These are phyloP conservation scores for Larix sibirica DNA, from an alignment of 83 land plant species.

Conservation along the genomic window DNA sequence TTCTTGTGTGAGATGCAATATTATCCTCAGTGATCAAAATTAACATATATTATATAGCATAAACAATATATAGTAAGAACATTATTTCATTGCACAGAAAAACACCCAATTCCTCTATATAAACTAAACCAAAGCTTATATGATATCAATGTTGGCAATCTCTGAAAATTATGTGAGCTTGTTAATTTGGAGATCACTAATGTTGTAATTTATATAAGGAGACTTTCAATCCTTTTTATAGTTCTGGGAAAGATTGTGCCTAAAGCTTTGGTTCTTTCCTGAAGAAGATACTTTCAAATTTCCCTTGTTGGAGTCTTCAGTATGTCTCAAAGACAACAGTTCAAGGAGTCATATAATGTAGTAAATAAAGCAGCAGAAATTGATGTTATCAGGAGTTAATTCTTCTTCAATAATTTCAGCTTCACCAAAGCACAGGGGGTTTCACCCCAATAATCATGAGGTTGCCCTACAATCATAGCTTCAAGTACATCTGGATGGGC, in stretches of 20 bases:
- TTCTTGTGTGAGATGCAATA: too few species aligned
- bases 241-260: slow-evolving; percentile 33
- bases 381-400: slow-evolving; percentile 30
- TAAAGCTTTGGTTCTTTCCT: slow-evolving; percentile 62
- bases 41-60: too few species aligned
- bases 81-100: too few species aligned
- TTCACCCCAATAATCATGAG: slow-evolving; percentile 87
- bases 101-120: too few species aligned
- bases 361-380: slow-evolving; percentile 54
- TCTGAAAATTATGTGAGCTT: too few species aligned
- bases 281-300: slow-evolving; percentile 65
- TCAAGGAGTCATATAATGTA: slow-evolving; percentile 79
- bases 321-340: slow-evolving; percentile 73
- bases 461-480: slow-evolving; percentile 87
- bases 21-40: too few species aligned
- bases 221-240: too few species aligned
- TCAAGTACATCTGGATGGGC: slow-evolving; percentile 78
- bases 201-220: too few species aligned
- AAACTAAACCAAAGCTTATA: too few species aligned
- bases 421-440: slow-evolving; percentile 87
- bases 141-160: too few species aligned
- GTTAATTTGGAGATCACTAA: too few species aligned
- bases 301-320: slow-evolving; percentile 86
- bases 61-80: too few species aligned
- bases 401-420: slow-evolving; percentile 30